Evolutionary conservation across 2,329 filamentous ascomycete genomes (phyloP).

Genomic region (Arthrocladium fulminans): DNA sequence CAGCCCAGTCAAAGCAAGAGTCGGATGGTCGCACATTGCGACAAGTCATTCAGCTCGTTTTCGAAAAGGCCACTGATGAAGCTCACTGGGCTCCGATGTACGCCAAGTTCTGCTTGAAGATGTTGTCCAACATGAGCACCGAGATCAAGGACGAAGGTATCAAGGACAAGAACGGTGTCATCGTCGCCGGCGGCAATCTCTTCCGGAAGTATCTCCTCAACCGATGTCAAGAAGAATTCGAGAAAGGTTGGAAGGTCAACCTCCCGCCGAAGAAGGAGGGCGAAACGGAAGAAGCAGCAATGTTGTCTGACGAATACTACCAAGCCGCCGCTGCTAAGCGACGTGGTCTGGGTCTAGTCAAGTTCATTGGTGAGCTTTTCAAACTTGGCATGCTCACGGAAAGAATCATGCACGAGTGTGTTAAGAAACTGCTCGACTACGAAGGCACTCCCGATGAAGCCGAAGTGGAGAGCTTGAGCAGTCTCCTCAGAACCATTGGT

Average conservation of each 20-base stretch:
- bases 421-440: slow-evolving; percentile 93
- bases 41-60: slow-evolving; percentile 97
- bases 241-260: slow-evolving; percentile 91
- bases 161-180: slow-evolving; percentile 75
- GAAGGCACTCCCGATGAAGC: slow-evolving; percentile 88
- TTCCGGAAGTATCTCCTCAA: slow-evolving; percentile 99
- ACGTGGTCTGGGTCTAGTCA: slow-evolving; percentile 91
- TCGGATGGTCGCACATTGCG: slow-evolving; percentile 85
- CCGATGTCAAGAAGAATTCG: slow-evolving; percentile 96
- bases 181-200: slow-evolving; percentile 83
- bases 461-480: slow-evolving; percentile 90
- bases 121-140: slow-evolving; percentile 89
- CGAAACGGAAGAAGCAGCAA: slow-evolving; percentile 59
- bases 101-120: slow-evolving; percentile 94
- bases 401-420: slow-evolving; percentile 99
- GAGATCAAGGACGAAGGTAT: slow-evolving; percentile 95
- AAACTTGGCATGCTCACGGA: slow-evolving; percentile 98
- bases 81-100: slow-evolving; percentile 99
- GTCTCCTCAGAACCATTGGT: slow-evolving; percentile 86
- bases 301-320: slow-evolving; percentile 97
- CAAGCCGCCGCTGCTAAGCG: slow-evolving; percentile 86
- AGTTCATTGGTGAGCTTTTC: slow-evolving; percentile 98
- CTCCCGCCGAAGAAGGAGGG: slow-evolving; percentile 70
- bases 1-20: slow-evolving; percentile 91
- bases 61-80: slow-evolving; percentile 98